Evolutionary conservation across 345 rosid species (phyloP), one percentile per base, ranked within the genome.

Genomic region (Aquilaria sinensis): DNA sequence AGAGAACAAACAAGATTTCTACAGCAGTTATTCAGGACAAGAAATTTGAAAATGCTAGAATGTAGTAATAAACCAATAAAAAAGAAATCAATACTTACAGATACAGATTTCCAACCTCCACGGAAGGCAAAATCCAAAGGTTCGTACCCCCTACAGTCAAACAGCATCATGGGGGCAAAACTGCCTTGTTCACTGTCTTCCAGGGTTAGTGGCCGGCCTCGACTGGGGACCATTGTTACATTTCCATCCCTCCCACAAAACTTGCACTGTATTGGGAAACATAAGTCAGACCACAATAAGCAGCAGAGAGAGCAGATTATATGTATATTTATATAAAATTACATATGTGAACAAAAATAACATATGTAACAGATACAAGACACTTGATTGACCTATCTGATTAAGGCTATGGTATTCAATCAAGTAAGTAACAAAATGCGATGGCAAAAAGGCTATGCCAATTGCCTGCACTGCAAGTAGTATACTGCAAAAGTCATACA

Each of bases 141-240:
- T 69, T 92, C 98, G 58, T 75, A 89, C 48, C 97, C 97, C 34
- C 96, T 80, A 70, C 84, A 92, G 48, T 92, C 94, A 57, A 92
- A 87, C 49, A 81, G 70, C 98, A 92, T 92, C 78, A 92, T 34
- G 23, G 93, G 96, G 48, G 80, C 79, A 76, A 61, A 84, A n/a
- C 68, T 74, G 61, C 93, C 96, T 14, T 72, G 71, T 61, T 92
- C 83, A 41, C 84, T 74, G 60, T 65, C 67, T 72, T 81, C 81
- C 49, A 31, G 74, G 56, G 85, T 87, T 58, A 89, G 69, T 60
- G 96, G 92, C 47, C 72, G 67, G 30, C 96, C 96, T 65, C 67
- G 75, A 15, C 96, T 88, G 0, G 87, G 81, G 66, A 83, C 77
- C 96, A 92, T 85, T 5, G 86, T 77, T 56, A 92, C 71, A 61